Evolutionary conservation across 1,139 yeast species (phyloP), one percentile per base, ranked within the genome.

Genomic region (Kodamaea derodonti): DNA sequence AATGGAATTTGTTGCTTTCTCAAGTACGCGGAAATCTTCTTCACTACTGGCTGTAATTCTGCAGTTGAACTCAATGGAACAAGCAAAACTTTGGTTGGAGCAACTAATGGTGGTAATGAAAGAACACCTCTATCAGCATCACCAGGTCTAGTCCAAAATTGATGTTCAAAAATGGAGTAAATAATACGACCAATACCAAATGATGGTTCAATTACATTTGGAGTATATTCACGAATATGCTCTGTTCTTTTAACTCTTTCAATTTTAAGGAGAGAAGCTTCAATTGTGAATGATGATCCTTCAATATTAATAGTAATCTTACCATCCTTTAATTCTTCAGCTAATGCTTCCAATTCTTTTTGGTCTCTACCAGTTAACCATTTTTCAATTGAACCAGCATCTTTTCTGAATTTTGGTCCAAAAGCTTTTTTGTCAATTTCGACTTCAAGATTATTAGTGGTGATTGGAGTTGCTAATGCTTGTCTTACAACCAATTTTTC

Each of bases 101-200:
- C 97, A 47, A 94, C 95, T 43, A 83, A 64, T 37, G 98, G 97
- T 47, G 95, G 94, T 72, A 94, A 84, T 9, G 97, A 87, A 49
- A 94, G 73, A 14, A 87, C 95, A 39, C 85, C 83, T 65, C 98
- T 87, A 48, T 92, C 94, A 35, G 80, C 70, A 56, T 88, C 95
- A 56, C 84, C 96, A 20, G 95, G 86, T 68, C 99, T 84, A 39
- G 84, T 66, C 96, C 97, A 94, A 81, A 83, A 94, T 41, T 78
- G 77, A 65, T 94, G 99, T 70, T 94, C 99, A 56, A 90, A 84
- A 48, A 92, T 67, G 31, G 96, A 77, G 69, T 94, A 94, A 47
- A 94, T 72, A 58, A 94, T 87, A 72, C 99, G 92, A 44, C 98
- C 98, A 58, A 94, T 85, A 76, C 99, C 99, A 55, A 94, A 94